Percentiles rank a stretch among this genome's conserved stretches.
Conservation (phyloP, 805 yeast genomes). For the Ogataea pini region DNA sequence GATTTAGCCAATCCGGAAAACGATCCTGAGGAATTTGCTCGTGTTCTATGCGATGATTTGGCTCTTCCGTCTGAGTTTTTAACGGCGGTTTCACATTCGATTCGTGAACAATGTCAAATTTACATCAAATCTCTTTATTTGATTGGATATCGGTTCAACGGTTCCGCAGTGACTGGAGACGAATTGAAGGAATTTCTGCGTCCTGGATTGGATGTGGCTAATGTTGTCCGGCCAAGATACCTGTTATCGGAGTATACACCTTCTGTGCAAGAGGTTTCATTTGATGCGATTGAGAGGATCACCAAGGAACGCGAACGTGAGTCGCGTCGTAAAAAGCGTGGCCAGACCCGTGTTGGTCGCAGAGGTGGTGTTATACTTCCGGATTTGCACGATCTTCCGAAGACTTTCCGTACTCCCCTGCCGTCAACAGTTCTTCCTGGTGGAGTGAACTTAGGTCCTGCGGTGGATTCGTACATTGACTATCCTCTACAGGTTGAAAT, state of each 20-base stretch:
- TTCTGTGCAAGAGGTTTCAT: slow-evolving; percentile 67
- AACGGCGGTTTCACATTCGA: slow-evolving; percentile 82
- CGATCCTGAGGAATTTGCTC: slow-evolving; percentile 88
- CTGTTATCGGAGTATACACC: slow-evolving; percentile 66
- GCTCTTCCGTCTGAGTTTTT: slow-evolving; percentile 79
- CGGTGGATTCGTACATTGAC: slow-evolving; percentile 50
- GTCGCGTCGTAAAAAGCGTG: slow-evolving; percentile 84
- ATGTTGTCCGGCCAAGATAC: slow-evolving; percentile 50
- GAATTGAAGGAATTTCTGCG: slow-evolving; percentile 52
- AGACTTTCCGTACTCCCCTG: slow-evolving; percentile 86
- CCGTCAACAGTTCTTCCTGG: slow-evolving; percentile 84
- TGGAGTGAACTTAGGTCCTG: slow-evolving; percentile 70
- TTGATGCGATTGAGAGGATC: slow-evolving; percentile 74
- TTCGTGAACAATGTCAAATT: slow-evolving; percentile 87
- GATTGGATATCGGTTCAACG: slow-evolving; percentile 74
- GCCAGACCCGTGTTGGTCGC: slow-evolving; percentile 61
- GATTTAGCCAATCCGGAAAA: slow-evolving; percentile 80
- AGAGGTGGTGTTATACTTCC: slow-evolving; percentile 68
- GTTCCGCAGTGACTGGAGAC: slow-evolving; percentile 53
- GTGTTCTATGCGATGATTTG: slow-evolving; percentile 69
- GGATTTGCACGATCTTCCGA: slow-evolving; percentile 77
- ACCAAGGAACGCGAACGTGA: slow-evolving; percentile 94
- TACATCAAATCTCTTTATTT: slow-evolving; percentile 74
- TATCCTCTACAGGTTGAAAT: slow-evolving; percentile 34
- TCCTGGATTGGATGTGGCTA: slow-evolving; percentile 42